phyloP scores from a whole-genome alignment of 2,329 filamentous ascomycete genomes.

The Ophiobolus disseminans region DNA sequence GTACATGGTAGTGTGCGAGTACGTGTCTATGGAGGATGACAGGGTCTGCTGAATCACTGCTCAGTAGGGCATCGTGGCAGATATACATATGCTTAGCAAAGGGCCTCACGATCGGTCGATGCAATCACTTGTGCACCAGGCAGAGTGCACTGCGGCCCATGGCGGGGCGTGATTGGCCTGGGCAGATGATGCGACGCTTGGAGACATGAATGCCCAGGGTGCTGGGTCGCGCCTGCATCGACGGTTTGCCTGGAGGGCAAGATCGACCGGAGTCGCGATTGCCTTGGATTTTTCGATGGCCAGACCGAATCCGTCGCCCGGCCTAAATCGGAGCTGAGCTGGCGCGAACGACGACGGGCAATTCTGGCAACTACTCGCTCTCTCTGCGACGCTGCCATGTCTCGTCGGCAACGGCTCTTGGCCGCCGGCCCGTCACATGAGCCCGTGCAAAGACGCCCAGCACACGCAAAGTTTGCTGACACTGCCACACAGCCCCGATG shows the following conservation, averaged over 20 bases:
- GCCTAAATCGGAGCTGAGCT: not conserved
- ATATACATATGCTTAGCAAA: slow-evolving; percentile 19
- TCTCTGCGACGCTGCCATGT: not conserved
- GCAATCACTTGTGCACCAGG: slow-evolving; percentile 5
- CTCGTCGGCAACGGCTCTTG: not conserved
- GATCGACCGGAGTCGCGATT: not conserved
- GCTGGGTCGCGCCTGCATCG: slow-evolving; percentile 6
- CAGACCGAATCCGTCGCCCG: not conserved
- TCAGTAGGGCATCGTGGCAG: slow-evolving; percentile 14
- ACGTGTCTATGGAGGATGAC: slow-evolving; percentile 11
- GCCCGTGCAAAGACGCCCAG: not conserved
- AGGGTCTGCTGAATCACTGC: slow-evolving; percentile 14
- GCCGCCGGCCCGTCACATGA: not conserved
- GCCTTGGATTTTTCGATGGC: not conserved
- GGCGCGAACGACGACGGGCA: not conserved
- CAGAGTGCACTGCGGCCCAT: slow-evolving; percentile 7
- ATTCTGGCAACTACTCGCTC: not conserved
- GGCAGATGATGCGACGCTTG: slow-evolving; percentile 5
- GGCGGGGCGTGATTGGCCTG: slow-evolving; percentile 17
- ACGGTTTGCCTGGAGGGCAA: not conserved
- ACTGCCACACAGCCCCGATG: not conserved
- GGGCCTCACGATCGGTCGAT: slow-evolving; percentile 17
- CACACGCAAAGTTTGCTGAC: not conserved
- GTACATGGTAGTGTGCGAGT: slow-evolving; percentile 21
- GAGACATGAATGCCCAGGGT: slow-evolving; percentile 4